These are phyloP conservation scores for Neolentinus lepideus DNA, from an alignment of 1,284 basidiomycete species.

Conservation along the genomic window DNA sequence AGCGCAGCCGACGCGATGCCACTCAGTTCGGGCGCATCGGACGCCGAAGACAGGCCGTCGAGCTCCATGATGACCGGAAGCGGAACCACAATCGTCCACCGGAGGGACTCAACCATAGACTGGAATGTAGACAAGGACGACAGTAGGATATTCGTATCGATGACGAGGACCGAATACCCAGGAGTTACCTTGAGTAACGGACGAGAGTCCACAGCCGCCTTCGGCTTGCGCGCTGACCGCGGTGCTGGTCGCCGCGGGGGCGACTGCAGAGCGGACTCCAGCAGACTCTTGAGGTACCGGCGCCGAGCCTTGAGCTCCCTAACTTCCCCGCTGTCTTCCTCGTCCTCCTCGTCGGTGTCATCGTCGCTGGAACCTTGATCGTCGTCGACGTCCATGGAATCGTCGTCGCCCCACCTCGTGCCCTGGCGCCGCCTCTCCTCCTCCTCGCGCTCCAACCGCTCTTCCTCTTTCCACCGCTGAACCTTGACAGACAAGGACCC, in stretches of 20 bases:
- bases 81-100: constrained; percentile 89
- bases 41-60: constrained; percentile 65
- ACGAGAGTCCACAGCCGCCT: constrained; percentile 19
- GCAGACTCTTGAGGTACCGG: constrained; percentile 52
- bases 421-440: constrained; percentile 59
- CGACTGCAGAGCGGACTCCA: constrained; percentile 35
- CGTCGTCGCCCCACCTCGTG: constrained; percentile 55
- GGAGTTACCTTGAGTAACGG: constrained; percentile 57
- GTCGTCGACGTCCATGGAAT: constrained; percentile 62
- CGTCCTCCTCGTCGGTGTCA: constrained; percentile 49
- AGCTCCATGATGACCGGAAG: constrained; percentile 95
- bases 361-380: constrained; percentile 29
- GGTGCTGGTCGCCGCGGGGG: constrained; percentile 19
- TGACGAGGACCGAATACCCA: constrained; percentile 86
- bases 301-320: constrained; percentile 72
- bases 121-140: constrained; percentile 70
- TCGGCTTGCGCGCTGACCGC: constrained; percentile 16
- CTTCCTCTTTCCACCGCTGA: constrained; percentile 62
- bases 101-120: constrained; percentile 71
- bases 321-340: constrained; percentile 66
- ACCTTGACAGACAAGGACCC: constrained; percentile 69
- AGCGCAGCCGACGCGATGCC: constrained; percentile 69
- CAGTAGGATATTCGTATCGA: constrained; percentile 93
- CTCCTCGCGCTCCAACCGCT: constrained; percentile 52
- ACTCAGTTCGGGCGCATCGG: constrained; percentile 60